A percentile compares a stretch with the other conserved stretches of the same genome.
Conservation (phyloP, 2,329 filamentous ascomycete species). For the Fusarium avenaceum region DNA sequence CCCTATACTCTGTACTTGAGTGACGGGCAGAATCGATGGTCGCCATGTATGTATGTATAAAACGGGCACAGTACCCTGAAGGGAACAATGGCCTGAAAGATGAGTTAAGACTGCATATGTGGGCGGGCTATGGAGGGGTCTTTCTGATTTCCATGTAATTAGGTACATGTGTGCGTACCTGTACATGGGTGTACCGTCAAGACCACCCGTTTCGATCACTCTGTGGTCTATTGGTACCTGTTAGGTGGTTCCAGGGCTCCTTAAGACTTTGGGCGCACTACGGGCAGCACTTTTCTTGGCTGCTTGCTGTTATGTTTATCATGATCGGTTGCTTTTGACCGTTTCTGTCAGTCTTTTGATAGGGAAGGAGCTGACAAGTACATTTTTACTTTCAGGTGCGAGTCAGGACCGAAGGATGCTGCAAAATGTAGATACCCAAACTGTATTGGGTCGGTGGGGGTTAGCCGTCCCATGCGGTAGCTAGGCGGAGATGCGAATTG, state of each 20-base stretch:
- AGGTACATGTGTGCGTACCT: slow-evolving; percentile 18
- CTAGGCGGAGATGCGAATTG: slow-evolving; percentile 34
- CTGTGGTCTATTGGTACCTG: slow-evolving; percentile 32
- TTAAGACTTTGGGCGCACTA: slow-evolving; percentile 13
- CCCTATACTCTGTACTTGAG: slow-evolving; percentile 1
- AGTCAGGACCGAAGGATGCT: slow-evolving; percentile 28
- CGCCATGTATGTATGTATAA: slow-evolving; percentile 13
- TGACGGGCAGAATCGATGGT: slow-evolving; percentile 13
- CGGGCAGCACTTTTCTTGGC: slow-evolving; percentile 14
- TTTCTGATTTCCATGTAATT: slow-evolving; percentile 12
- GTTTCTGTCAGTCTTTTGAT: neutral
- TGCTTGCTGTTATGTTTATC: neutral
- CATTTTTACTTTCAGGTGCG: slow-evolving; percentile 13
- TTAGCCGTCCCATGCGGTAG: slow-evolving; percentile 15
- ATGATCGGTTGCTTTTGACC: neutral
- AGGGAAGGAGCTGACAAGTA: slow-evolving; percentile 3
- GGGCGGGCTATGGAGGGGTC: slow-evolving; percentile 37
- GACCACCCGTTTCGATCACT: slow-evolving; percentile 33
- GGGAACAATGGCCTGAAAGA: slow-evolving; percentile 37
- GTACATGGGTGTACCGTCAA: slow-evolving; percentile 24
- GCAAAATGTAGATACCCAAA: slow-evolving; percentile 18
- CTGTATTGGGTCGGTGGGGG: slow-evolving; percentile 26
- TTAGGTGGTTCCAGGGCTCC: slow-evolving; percentile 8
- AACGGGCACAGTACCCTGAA: slow-evolving; percentile 17
- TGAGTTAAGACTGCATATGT: slow-evolving; percentile 41